phyloP scores from a whole-genome alignment of 176 grass and related monocot genomes.

The Canna indica region DNA sequence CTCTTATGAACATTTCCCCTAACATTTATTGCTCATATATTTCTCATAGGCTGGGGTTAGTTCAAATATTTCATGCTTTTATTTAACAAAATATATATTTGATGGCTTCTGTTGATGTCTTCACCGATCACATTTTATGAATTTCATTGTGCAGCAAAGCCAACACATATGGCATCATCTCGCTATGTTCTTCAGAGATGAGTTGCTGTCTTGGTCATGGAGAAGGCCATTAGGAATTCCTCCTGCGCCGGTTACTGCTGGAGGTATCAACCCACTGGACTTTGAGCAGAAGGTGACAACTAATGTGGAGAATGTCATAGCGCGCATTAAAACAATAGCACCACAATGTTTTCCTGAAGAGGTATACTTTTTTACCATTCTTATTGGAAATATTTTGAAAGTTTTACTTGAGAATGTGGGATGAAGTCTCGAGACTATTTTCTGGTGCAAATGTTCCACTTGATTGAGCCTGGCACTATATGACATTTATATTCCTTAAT shows the following conservation, averaged over 20 bases:
- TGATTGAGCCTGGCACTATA: no score
- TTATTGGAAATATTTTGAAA: no score
- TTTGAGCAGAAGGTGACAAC: conserved; percentile 91
- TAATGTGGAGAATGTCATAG: conserved; percentile 81
- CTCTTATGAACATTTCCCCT: no score
- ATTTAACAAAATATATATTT: conserved; percentile 1
- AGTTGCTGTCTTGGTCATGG: conserved; percentile 97
- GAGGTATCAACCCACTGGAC: conserved; percentile 64
- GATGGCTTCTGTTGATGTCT: neutral
- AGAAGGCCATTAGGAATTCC: conserved; percentile 87
- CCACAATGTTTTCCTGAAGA: conserved; percentile 84
- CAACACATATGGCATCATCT: conserved; percentile 99
- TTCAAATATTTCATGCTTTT: neutral
- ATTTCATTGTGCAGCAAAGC: conserved; percentile 61
- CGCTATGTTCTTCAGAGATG: conserved; percentile 98
- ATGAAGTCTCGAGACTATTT: no score
- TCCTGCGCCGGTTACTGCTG: conserved; percentile 48
- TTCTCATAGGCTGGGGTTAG: neutral
- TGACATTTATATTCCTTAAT: no score
- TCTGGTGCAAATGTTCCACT: no score
- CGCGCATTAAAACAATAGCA: conserved; percentile 71
- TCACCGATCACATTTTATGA: neutral
- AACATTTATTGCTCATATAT: no score
- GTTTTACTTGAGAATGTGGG: no score
- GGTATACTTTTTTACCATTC: conserved; percentile 27